Evolutionary conservation across 192 early-diverging fungal species (phyloP).

Genomic region (Coemansia sp.): DNA sequence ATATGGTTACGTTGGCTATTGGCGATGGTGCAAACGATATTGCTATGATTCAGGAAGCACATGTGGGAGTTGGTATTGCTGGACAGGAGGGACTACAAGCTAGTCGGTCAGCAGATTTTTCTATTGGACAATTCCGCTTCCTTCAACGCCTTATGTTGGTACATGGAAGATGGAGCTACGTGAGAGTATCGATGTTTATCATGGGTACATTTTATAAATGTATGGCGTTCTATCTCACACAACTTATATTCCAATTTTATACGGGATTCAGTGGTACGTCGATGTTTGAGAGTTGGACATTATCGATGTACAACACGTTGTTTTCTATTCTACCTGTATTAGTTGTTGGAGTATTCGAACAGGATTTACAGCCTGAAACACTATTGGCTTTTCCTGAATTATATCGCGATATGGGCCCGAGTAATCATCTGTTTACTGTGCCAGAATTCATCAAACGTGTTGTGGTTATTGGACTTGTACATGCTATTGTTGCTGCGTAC

Average conservation of each 20-base stretch:
- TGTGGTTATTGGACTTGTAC: constrained; percentile 56
- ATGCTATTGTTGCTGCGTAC: constrained; percentile 39
- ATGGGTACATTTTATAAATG: constrained; percentile 90
- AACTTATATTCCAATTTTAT: constrained; percentile 74
- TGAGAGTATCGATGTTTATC: constrained; percentile 74
- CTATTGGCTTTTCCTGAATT: constrained; percentile 69
- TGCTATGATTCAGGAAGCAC: constrained; percentile 92
- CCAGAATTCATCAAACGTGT: constrained; percentile 50
- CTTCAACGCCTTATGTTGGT: constrained; percentile 77
- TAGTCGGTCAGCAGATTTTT: constrained; percentile 82
- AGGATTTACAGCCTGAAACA: constrained; percentile 68
- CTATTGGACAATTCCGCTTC: constrained; percentile 88
- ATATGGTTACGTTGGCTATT: constrained; percentile 70
- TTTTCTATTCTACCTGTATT: constrained; percentile 80
- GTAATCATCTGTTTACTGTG: constrained; percentile 51
- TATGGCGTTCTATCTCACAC: constrained; percentile 74
- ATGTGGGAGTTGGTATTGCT: constrained; percentile 90
- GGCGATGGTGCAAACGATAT: constrained; percentile 96
- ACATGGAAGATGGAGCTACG: constrained; percentile 87
- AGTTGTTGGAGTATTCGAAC: constrained; percentile 79
- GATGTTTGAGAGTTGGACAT: constrained; percentile 73
- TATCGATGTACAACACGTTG: constrained; percentile 80
- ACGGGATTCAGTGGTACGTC: constrained; percentile 74
- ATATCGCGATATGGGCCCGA: constrained; percentile 59
- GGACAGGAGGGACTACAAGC: constrained; percentile 88